A percentile compares a stretch with the other conserved stretches of the same genome.
These are phyloP conservation scores for Amanita exitialis DNA, from an alignment of 768 basidiomycete genomes.

Conservation along the genomic window DNA sequence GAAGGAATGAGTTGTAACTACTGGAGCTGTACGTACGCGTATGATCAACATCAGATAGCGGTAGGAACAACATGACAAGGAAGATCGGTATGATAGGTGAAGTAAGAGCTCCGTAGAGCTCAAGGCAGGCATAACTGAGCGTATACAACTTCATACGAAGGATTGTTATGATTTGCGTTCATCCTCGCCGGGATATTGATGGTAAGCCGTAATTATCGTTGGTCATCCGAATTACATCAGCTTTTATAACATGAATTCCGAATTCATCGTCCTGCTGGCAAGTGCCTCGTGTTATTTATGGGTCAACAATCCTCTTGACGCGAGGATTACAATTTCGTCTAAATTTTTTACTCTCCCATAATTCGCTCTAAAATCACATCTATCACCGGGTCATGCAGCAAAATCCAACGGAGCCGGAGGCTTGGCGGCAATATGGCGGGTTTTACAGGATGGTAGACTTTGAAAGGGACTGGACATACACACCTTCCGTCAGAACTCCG, in stretches of 20 bases:
- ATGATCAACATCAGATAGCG: not conserved
- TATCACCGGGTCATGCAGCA: not conserved
- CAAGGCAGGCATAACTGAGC: not conserved
- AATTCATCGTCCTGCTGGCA: not conserved
- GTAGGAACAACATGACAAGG: not conserved
- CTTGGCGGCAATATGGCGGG: conserved; percentile 2
- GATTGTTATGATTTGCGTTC: no score
- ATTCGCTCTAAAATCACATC: not conserved
- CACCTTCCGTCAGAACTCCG: not conserved
- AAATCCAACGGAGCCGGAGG: not conserved
- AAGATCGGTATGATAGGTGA: not conserved
- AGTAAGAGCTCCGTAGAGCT: not conserved
- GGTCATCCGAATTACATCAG: not conserved
- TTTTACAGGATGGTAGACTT: conserved; percentile 3
- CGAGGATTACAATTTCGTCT: not conserved
- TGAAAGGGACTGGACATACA: not conserved
- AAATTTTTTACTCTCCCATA: not conserved
- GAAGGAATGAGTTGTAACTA: not conserved
- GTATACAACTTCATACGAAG: not conserved
- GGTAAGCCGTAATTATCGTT: not conserved
- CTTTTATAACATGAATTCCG: not conserved
- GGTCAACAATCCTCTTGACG: not conserved
- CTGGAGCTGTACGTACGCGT: not conserved
- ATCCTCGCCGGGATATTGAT: no score
- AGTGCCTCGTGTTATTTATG: conserved; percentile 2